These are phyloP conservation scores for Lichtheimia corymbifera DNA, from an alignment of 371 early-diverging fungal species.

Conservation along the genomic window DNA sequence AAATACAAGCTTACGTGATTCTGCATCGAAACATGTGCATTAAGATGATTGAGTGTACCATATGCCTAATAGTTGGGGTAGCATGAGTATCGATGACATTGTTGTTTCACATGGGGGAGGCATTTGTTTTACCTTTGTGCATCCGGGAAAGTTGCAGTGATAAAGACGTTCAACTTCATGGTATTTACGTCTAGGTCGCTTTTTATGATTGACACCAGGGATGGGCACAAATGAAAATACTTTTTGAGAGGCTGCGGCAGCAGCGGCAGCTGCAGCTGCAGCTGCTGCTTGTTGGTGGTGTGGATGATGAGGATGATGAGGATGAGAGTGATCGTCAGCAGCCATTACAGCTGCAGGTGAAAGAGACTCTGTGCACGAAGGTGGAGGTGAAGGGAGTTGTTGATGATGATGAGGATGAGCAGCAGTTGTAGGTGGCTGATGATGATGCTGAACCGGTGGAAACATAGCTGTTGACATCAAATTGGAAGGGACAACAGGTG, in stretches of 20 bases:
- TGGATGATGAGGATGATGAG: conserved; percentile 10
- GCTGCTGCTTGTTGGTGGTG: conserved; percentile 6
- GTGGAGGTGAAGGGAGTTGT: conserved; percentile 22
- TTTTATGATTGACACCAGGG: conserved; percentile 64
- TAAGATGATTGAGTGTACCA: conserved; percentile 74
- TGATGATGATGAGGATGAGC: conserved; percentile 18
- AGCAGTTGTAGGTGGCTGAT: background rate
- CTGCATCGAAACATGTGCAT: conserved; percentile 75
- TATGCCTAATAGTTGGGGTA: conserved; percentile 32
- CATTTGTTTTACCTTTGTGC: conserved; percentile 41
- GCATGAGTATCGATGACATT: too few species aligned
- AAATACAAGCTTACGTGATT: conserved; percentile 52
- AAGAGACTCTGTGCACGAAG: conserved; percentile 15
- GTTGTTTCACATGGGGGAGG: too few species aligned
- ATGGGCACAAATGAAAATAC: conserved; percentile 67
- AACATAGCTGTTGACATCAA: conserved; percentile 5
- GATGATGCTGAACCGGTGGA: background rate
- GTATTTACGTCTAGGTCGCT: conserved; percentile 68
- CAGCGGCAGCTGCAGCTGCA: conserved; percentile 6
- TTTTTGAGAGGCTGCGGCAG: conserved; percentile 32
- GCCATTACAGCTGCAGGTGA: conserved; percentile 16
- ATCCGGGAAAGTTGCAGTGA: conserved; percentile 62
- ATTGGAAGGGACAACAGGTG: conserved; percentile 15
- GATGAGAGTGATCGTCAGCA: conserved; percentile 12
- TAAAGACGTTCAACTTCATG: conserved; percentile 75